These are phyloP conservation scores for Baorangia bicolor DNA, from an alignment of 768 basidiomycete species.

Conservation along the genomic window DNA sequence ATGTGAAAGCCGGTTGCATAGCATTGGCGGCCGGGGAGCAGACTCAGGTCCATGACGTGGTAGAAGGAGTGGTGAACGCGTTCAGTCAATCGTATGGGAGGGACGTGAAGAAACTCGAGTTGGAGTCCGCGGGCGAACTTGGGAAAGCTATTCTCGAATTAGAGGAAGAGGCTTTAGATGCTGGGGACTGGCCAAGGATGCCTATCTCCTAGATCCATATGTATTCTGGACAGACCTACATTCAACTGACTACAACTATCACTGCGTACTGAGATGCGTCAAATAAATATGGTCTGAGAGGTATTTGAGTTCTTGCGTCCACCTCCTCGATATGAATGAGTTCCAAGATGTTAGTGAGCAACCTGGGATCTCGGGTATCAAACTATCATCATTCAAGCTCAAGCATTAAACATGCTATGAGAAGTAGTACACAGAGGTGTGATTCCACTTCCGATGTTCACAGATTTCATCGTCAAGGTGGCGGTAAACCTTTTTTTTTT, in stretches of 20 bases:
- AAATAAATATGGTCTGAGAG: neutral
- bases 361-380: neutral
- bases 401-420: neutral
- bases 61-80: conserved; percentile 46
- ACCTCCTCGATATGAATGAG: neutral
- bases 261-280: neutral
- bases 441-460: neutral
- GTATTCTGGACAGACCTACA: neutral
- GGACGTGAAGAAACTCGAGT: conserved; percentile 44
- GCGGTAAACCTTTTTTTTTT: too few species aligned
- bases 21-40: conserved; percentile 42
- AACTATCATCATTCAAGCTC: neutral
- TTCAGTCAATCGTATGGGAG: conserved; percentile 51
- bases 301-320: neutral
- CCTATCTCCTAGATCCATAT: conserved; percentile 11
- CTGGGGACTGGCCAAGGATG: conserved; percentile 41
- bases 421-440: neutral
- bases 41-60: conserved; percentile 48
- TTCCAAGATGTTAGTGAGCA: neutral
- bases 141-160: conserved; percentile 46
- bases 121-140: conserved; percentile 45
- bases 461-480: neutral
- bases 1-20: conserved; percentile 77
- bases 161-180: conserved; percentile 44
- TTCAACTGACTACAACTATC: neutral